These are phyloP conservation scores for Cyclotella sp. DNA, from an alignment of 108 stramenopile species.

Conservation along the genomic window DNA sequence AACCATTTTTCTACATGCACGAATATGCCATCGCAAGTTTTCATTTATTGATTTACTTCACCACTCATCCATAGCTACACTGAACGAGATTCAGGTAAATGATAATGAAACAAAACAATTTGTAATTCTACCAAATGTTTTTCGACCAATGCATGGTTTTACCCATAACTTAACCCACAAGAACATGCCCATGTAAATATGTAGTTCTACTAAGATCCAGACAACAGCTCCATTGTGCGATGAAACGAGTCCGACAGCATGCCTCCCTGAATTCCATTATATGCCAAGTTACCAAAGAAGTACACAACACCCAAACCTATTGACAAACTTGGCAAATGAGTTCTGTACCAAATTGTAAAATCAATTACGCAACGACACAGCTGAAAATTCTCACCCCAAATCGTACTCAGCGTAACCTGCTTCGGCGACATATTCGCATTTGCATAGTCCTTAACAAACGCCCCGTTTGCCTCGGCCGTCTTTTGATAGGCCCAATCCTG, in stretches of 20 bases:
- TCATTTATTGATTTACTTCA: too few species aligned
- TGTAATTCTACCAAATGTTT: too few species aligned
- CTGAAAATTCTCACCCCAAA: conserved; percentile 30
- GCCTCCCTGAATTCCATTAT: conserved; percentile 42
- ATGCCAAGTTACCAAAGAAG: conserved; percentile 46
- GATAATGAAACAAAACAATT: too few species aligned
- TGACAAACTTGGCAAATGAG: not conserved
- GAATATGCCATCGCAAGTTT: too few species aligned
- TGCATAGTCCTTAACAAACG: conserved; percentile 51
- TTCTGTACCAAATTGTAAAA: not conserved
- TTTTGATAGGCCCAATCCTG: conserved; percentile 73
- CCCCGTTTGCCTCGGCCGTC: conserved; percentile 46
- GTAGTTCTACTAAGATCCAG: not conserved
- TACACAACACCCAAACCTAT: conserved; percentile 37
- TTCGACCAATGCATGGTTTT: too few species aligned
- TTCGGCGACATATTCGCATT: conserved; percentile 54
- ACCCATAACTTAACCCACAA: too few species aligned
- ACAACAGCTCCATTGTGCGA: conserved; percentile 49
- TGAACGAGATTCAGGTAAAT: too few species aligned
- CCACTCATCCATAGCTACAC: too few species aligned
- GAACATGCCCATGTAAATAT: too few species aligned
- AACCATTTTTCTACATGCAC: too few species aligned
- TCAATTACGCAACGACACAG: not conserved
- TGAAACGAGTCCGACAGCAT: conserved; percentile 38
- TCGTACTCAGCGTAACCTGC: conserved; percentile 39